Evolutionary conservation across 2,329 filamentous ascomycete species (phyloP), one percentile per base, ranked within the genome.

Genomic region (Bisporella sp.): DNA sequence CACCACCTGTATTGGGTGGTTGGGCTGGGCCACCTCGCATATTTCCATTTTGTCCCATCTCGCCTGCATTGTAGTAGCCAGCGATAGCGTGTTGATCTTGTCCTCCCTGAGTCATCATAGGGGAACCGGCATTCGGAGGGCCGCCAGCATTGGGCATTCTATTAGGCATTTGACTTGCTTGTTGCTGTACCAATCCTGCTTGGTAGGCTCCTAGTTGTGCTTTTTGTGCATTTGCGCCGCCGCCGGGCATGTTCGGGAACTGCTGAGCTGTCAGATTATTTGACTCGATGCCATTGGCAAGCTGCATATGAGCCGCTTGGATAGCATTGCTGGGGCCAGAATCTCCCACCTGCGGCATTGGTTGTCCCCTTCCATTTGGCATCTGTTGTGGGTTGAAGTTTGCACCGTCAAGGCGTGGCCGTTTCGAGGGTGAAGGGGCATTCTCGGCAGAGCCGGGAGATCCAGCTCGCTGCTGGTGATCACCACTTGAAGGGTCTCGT

Each of bases 401-500:
- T 29, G 31, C 45, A 63, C 85, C 83, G 57, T 91, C 88, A 54
- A 96, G 79, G 51, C 91, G 87, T 51, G 84, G 88, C 63, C 91
- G 81, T 73, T 97, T 97, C 56, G 87, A 92, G 2, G 92, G 92
- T 32, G 92, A 97, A 4, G 90, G 89, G 30, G 89, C 90, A 63
- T 93, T 93, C 48, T 96, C 91, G 49, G 83, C 84, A 37, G 85
- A 85, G 46, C 84, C 82, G 6, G 92, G 92, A 33, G 92, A 96
- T 51, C 85, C 83, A 31, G 89, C 85, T 53, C 90, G 82, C 56
- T 63, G 63, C 59, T 85, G 83, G 53, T 86, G 87, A 69, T 85
- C 89, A 68, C 86, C 85, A 61, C 95, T 89, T 12, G 89, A 92
- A 48, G 88, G 87, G 62, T 95, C 89, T 53, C 89, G 79, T 66